Base-by-base conservation (phyloP, 2,329 filamentous ascomycete genomes). In the Mycosphaerella sp. region DNA sequence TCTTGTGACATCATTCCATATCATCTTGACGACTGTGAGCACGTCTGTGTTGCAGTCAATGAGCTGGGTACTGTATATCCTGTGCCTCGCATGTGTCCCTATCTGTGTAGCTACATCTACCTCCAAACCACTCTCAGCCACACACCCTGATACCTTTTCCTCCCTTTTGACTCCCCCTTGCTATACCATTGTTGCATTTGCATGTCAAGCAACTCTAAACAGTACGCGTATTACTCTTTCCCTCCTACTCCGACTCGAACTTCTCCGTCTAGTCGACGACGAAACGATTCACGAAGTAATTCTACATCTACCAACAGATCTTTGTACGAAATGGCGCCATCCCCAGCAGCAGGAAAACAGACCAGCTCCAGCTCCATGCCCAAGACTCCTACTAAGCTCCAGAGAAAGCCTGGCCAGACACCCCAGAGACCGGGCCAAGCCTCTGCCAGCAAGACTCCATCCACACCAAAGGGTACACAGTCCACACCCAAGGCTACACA, bases 171-270 rank as follows among this genome's bases (percentile, higher is more conserved):
- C 49, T 50, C 48, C 51, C 48, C 66, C 46, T 54, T 45, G 43
- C 46, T 47, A 57, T 31, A 44, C 49, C 54, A 44, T 45, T 42
- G 32, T 49, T 51, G 54, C 57, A 53, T 54, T 65, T 75, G 74
- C 69, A 78, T 78, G 75, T 74, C 72, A 65, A 72, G 71, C 66
- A 73, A 75, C 62, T 73, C 72, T 49, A 70, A 71, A 63, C 71
- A 70, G 62, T 78, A 78, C 72, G 72, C 73, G 51, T 78, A 77
- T 67, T 78, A 76, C 66, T 76, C 75, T 57, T 78, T 78, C 56
- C 75, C 75, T 64, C 74, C 73, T 51, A 76, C 75, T 45, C 74
- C 75, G 51, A 76, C 70, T 59, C 70, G 74, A 65, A 56, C 63
- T 63, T 75, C 75, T 70, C 71, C 59, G 67, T 66, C 62, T 67